Base-by-base conservation (phyloP, 1,284 basidiomycete species). In the Xerocomus subilludens region DNA sequence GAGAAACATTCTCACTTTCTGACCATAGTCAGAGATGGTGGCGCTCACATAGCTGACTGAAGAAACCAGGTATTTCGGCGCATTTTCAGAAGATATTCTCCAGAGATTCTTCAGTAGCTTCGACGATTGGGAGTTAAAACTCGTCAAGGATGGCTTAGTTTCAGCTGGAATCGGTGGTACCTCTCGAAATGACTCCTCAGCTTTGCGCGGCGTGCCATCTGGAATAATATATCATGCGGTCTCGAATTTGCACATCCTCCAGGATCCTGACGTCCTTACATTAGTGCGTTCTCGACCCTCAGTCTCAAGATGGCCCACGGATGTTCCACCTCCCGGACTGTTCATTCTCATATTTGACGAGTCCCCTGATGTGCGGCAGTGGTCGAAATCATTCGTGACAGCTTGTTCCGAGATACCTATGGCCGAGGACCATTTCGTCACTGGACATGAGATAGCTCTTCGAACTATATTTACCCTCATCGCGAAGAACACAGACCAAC, bases 191-290 rank as follows among this genome's bases (percentile, higher is more conserved):
- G 67, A 64, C 73, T 38, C 72, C 75, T 67, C 73, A 58, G 47
- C 69, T 75, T 45, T 76, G 71, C 71, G 80, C 79, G 63, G 82
- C 86, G 83, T 89, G 8, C 86, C 89, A 18, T 82, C 89, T 18
- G 87, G 89, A 0, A 78, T 91, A 64, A 77, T 91, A 9, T 95
- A 93, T 81, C 91, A 94, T 64, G 87, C 92, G 69, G 83, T 95
- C 69, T 90, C 89, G 42, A 94, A 94, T 84, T 86, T 91, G 74
- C 85, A 85, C 33, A 84, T 95, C 60, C 86, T 95, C 58, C 86
- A 84, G 55, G 87, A 93, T 77, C 70, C 85, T 3, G 83, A 85
- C 35, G 85, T 96, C 59, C 81, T 89, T 55, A 80, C 81, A 32
- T 81, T 90, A 55, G 80, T 92, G 63, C 85, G 87, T 62, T 79